A percentile compares a stretch with the other conserved stretches of the same genome.
Evolutionary conservation across 2,329 filamentous ascomycete genomes (phyloP).

Genomic region (Penicillium sp.): DNA sequence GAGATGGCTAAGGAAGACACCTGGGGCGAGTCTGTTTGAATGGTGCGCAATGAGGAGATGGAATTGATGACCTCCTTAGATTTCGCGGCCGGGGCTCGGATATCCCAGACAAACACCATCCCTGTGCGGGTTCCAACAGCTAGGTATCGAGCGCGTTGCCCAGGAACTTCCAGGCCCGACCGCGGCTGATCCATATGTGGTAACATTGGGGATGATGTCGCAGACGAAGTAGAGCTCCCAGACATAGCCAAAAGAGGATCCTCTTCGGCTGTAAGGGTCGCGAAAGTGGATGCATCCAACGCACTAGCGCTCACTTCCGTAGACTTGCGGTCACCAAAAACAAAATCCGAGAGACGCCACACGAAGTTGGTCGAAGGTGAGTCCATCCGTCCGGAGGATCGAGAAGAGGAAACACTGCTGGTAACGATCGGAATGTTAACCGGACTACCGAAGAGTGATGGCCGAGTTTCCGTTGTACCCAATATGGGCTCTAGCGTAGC

Average conservation of each 20-base stretch:
- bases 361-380: constrained; percentile 51
- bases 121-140: constrained; percentile 78
- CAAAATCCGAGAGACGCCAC: constrained; percentile 64
- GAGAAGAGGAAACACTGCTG: constrained; percentile 31
- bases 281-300: constrained; percentile 72
- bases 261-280: constrained; percentile 69
- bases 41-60: constrained; percentile 71
- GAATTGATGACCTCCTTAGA: constrained; percentile 56
- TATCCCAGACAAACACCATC: constrained; percentile 78
- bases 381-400: constrained; percentile 31
- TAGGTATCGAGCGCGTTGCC: constrained; percentile 76
- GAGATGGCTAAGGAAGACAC: constrained; percentile 80
- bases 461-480: constrained; percentile 17
- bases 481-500: constrained; percentile 11
- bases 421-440: constrained; percentile 10
- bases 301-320: constrained; percentile 67
- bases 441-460: constrained; percentile 54
- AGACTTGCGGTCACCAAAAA: constrained; percentile 59
- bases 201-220: constrained; percentile 51
- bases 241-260: constrained; percentile 68
- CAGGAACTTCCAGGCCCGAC: constrained; percentile 66
- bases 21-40: constrained; percentile 86
- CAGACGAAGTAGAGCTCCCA: constrained; percentile 55
- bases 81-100: constrained; percentile 62
- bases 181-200: constrained; percentile 47